phyloP scores from a whole-genome alignment of 148 eudicot genomes.

The Dysphania ambrosioides region DNA sequence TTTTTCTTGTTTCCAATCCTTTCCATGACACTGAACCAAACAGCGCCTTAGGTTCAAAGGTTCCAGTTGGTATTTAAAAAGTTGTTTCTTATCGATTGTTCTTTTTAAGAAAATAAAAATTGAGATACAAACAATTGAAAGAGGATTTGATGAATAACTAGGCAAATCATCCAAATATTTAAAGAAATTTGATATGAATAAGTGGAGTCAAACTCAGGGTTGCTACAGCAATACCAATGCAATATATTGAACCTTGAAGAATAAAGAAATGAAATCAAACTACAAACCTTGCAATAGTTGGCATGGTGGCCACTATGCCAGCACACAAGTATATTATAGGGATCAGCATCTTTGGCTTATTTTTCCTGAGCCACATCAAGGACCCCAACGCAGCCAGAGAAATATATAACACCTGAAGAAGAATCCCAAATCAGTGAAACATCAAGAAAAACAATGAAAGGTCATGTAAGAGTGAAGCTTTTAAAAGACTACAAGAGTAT shows the following conservation, averaged over 20 bases:
- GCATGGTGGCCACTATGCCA: conserved; percentile 90
- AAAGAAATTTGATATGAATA: neutral
- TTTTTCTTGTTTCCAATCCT: too few species aligned
- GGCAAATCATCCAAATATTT: neutral
- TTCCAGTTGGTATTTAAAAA: neutral
- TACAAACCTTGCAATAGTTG: conserved; percentile 86
- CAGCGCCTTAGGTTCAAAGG: neutral
- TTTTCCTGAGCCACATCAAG: conserved; percentile 95
- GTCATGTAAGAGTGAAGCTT: neutral
- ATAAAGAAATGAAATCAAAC: neutral
- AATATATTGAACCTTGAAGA: neutral
- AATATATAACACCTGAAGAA: conserved; percentile 65
- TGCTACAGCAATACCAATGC: conserved; percentile 1
- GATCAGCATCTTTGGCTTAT: conserved; percentile 85
- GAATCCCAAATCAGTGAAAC: conserved; percentile 16
- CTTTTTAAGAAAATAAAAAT: too few species aligned
- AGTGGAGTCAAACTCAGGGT: neutral
- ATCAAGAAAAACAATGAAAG: neutral
- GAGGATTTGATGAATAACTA: neutral
- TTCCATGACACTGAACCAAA: too few species aligned
- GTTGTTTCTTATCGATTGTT: too few species aligned
- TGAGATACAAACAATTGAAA: neutral
- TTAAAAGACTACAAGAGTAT: neutral
- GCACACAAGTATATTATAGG: conserved; percentile 90
- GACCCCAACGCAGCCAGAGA: conserved; percentile 96